Evolutionary conservation across 176 grass and related monocot species (phyloP), one percentile per base, ranked within the genome.

Genomic region (Bolboschoenus planiculmis): DNA sequence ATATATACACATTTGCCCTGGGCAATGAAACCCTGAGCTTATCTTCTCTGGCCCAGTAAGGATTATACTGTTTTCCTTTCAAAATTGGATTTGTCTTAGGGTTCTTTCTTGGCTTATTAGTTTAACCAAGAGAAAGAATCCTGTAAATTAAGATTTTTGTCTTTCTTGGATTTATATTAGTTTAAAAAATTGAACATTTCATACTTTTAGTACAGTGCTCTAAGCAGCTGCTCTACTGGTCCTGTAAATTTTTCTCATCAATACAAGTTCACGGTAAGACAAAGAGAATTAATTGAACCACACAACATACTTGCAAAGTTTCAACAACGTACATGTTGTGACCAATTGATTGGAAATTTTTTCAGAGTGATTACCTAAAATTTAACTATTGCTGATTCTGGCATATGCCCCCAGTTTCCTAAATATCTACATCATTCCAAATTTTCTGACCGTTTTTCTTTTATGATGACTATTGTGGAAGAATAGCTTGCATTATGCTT

Each of bases 401-500:
- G 68, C 14, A 54, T 63, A 62, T 59, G 6, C 48, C 30, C 9
- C n/a, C 8, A 46, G 24, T 48, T 51, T 67, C 20, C 4, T 5
- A 9, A 31, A 43, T 29, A 42, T 37, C 10, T 36, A 20, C 15
- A 66, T 36, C 33, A 23, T 79, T 71, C 1, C 36, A 53, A 71
- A 54, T 50, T 21, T 79, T 70, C 30, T 54, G 20, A 13, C 42
- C 74, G 10, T 20, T 26, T 33, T 83, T 83, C 27, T 21, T 81
- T 24, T 34, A 74, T 48, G 21, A 24, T 48, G 15, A 27, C 39
- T 48, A 16, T 7, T 21, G n/a, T 11, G 40, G 29, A 13, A 10
- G 16, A 36, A 50, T 66, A 97, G 91, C 42, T 73, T 97, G 88
- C 77, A 97, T 84, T 97, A 97, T 82, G 92, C 95, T 80, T 4